These are phyloP conservation scores for Globisporangium carolinianum DNA, from an alignment of 352 stramenopile species.

Conservation along the genomic window DNA sequence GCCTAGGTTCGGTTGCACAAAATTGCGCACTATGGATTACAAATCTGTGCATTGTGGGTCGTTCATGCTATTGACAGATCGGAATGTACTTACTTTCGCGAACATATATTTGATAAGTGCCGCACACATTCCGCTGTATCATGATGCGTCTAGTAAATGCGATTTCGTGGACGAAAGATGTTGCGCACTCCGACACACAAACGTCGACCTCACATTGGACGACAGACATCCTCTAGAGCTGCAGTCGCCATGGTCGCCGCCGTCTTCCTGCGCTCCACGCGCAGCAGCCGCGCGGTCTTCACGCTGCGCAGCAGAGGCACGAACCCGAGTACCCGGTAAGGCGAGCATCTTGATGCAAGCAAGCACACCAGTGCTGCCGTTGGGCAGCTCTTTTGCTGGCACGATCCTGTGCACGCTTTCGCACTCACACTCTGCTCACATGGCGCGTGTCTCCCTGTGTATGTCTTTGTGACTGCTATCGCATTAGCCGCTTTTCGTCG, in stretches of 20 bases:
- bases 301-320: slow-evolving; percentile 4
- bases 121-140: too few relatives aligned
- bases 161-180: too few relatives aligned
- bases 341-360: background rate
- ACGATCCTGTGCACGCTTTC: background rate
- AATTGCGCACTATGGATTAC: too few relatives aligned
- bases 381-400: background rate
- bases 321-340: background rate
- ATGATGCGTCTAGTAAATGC: too few relatives aligned
- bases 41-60: too few relatives aligned
- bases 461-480: background rate
- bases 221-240: too few relatives aligned
- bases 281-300: slow-evolving; percentile 1
- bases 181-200: too few relatives aligned
- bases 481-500: slow-evolving; percentile 7
- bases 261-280: slow-evolving; percentile 6
- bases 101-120: too few relatives aligned
- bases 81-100: too few relatives aligned
- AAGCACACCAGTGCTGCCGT: background rate
- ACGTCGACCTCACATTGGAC: too few relatives aligned
- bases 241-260: background rate
- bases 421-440: background rate
- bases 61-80: too few relatives aligned
- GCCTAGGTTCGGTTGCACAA: too few relatives aligned
- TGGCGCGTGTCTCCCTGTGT: background rate